Base-by-base conservation (phyloP, 805 yeast genomes). In the Cyberlindnera amylophila region DNA sequence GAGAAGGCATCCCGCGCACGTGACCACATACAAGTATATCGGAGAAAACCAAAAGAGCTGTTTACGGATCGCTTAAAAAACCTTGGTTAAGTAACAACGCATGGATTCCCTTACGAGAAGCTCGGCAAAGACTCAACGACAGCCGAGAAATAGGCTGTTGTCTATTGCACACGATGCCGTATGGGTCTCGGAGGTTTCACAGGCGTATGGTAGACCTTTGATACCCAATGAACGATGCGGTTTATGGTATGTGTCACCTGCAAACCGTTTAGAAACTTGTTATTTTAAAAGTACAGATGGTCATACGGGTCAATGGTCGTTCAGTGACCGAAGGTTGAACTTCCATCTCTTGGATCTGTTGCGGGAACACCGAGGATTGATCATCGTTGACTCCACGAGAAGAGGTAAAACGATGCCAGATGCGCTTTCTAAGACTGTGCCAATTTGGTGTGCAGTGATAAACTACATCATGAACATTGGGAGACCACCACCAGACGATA, bases 261-360 rank as follows among this genome's bases (percentile, higher is more conserved):
- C 46, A 0, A 35, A 50, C 0, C 65, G 62, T 18, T 34, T 41
- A 0, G 77, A 73, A 4, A 69, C 82, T 0, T 75, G 81, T 14
- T 88, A 89, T 55, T 89, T 89, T 66, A 89, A 89, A 56, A 84
- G 95, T 19, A 89, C 96, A 0, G 96, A 89, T 63, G 97, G 97
- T 0, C 97, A 89, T 55, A 79, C 78, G 0, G 74, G 75, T 41
- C 81, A 86, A 50, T 89, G 96, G 96, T 87, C 27, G 61, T 77
- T 14, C 68, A 95, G 38, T 64, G 97, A 34, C 64, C n/a, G n/a
- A n/a, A n/a, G n/a, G n/a, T n/a, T 88, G 30, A 89, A 89, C 60
- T 65, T 86, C 44, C 95, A 88, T 55, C 58, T 89, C 3, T 54
- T 88, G 2, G 75, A 77, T 0, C 36, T 75, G 0, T 54, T 86